Conservation (phyloP, 1,139 yeast species). For the Magnusiomyces magnusii region DNA sequence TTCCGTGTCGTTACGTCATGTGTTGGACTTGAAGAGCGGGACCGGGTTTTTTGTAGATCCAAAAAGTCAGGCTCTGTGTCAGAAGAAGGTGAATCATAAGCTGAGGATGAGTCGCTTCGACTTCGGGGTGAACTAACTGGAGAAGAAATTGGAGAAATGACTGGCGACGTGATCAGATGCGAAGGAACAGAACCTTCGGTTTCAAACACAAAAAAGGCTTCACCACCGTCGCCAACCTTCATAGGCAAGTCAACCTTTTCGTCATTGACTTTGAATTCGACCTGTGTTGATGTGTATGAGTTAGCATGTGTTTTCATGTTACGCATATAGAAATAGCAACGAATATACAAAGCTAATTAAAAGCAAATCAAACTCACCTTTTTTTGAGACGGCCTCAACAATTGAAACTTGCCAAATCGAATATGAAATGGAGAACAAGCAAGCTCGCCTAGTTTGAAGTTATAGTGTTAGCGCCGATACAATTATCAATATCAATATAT, state of each 20-base stretch:
- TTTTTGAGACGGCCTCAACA: conserved; percentile 89
- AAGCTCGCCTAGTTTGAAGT: conserved; percentile 62
- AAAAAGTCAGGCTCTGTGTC: conserved; percentile 53
- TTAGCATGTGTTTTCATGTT: too few relatives aligned
- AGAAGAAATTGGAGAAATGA: conserved; percentile 70
- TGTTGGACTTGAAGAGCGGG: conserved; percentile 18
- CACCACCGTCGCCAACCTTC: conserved; percentile 98
- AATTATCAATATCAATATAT: too few relatives aligned
- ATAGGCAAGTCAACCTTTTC: conserved; percentile 76
- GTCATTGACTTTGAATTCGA: conserved; percentile 81
- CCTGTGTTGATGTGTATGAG: conserved; percentile 29
- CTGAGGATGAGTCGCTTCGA: background rate
- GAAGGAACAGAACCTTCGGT: conserved; percentile 66
- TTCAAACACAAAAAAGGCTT: conserved; percentile 94
- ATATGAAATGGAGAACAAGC: conserved; percentile 97
- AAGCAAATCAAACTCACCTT: conserved; percentile 35
- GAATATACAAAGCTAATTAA: background rate
- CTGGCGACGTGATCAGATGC: conserved; percentile 85
- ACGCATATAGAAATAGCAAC: background rate
- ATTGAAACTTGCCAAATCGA: conserved; percentile 88
- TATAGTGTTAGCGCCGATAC: too few relatives aligned
- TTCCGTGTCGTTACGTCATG: background rate
- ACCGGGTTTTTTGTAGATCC: conserved; percentile 34
- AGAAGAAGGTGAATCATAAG: conserved; percentile 13
- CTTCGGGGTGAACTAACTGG: conserved; percentile 30